Conservation (phyloP, 495 filamentous ascomycete species). For the Penicillium canariense region DNA sequence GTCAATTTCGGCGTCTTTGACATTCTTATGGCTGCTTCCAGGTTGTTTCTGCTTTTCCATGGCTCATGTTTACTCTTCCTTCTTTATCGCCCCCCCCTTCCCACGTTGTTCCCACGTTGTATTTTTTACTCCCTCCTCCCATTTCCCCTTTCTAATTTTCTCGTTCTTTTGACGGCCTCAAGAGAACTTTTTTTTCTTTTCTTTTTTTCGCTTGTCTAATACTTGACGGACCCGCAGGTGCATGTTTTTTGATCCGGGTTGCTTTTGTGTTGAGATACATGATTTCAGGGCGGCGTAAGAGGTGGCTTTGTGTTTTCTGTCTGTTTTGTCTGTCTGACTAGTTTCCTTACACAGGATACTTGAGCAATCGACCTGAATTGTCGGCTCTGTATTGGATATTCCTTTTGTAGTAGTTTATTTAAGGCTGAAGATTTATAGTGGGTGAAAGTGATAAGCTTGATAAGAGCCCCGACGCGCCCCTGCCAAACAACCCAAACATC, state of each 20-base stretch:
- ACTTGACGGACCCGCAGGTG: conserved; percentile 28
- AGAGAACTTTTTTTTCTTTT: conserved; percentile 7
- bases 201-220: conserved; percentile 32
- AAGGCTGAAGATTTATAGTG: background rate
- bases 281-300: conserved; percentile 27
- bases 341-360: conserved; percentile 20
- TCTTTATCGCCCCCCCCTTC: background rate
- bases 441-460: conserved; percentile 19
- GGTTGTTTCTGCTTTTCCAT: conserved; percentile 28
- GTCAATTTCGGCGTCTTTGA: conserved; percentile 36
- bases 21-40: conserved; percentile 24
- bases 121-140: conserved; percentile 14
- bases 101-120: conserved; percentile 15
- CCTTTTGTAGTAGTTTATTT: background rate
- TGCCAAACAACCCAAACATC: conserved; percentile 23
- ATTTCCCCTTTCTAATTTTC: conserved; percentile 11
- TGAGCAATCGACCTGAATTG: conserved; percentile 18
- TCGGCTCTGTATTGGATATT: conserved; percentile 12
- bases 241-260: conserved; percentile 23
- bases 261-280: conserved; percentile 27
- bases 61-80: conserved; percentile 16
- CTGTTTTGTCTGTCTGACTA: conserved; percentile 18
- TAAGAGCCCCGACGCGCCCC: conserved; percentile 15
- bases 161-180: conserved; percentile 19
- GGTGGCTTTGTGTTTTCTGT: conserved; percentile 28